phyloP scores from a whole-genome alignment of 441 rosid genomes.

The Theobroma grandiflorum region DNA sequence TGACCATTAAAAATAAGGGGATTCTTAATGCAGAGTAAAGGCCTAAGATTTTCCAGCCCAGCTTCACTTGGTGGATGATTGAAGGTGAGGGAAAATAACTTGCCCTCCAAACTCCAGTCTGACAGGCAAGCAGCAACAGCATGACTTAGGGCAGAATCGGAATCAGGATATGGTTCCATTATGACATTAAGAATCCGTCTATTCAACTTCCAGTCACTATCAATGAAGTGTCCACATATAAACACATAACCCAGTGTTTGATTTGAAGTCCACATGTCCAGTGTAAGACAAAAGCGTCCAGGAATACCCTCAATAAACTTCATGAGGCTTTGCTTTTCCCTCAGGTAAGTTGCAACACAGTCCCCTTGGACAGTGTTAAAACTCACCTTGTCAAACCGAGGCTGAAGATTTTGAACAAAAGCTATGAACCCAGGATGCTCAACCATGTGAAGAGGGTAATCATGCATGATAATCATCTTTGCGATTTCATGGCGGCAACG shows the following conservation, averaged over 20 bases:
- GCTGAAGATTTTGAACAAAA: slow-evolving; percentile 83
- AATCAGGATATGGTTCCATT: slow-evolving; percentile 87
- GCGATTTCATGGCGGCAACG: slow-evolving; percentile 82
- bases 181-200: slow-evolving; percentile 77
- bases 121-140: slow-evolving; percentile 85
- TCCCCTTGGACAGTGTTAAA: slow-evolving; percentile 90
- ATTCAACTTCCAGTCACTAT: slow-evolving; percentile 83
- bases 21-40: slow-evolving; percentile 73
- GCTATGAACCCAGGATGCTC: slow-evolving; percentile 80
- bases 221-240: slow-evolving; percentile 82
- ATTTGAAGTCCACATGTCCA: slow-evolving; percentile 80
- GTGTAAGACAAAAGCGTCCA: slow-evolving; percentile 77
- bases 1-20: slow-evolving; percentile 81
- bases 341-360: slow-evolving; percentile 81
- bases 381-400: slow-evolving; percentile 65
- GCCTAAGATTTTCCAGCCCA: slow-evolving; percentile 70
- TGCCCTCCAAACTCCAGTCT: slow-evolving; percentile 86
- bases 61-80: slow-evolving; percentile 59
- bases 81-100: slow-evolving; percentile 74
- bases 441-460: slow-evolving; percentile 93
- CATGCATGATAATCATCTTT: slow-evolving; percentile 87
- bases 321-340: slow-evolving; percentile 82
- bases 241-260: slow-evolving; percentile 75
- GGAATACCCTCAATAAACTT: slow-evolving; percentile 73
- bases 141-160: slow-evolving; percentile 73